Percentiles rank a stretch among this genome's conserved stretches.
Evolutionary conservation across 108 stramenopile genomes (phyloP).

Genomic region (Cyclotella sp.): DNA sequence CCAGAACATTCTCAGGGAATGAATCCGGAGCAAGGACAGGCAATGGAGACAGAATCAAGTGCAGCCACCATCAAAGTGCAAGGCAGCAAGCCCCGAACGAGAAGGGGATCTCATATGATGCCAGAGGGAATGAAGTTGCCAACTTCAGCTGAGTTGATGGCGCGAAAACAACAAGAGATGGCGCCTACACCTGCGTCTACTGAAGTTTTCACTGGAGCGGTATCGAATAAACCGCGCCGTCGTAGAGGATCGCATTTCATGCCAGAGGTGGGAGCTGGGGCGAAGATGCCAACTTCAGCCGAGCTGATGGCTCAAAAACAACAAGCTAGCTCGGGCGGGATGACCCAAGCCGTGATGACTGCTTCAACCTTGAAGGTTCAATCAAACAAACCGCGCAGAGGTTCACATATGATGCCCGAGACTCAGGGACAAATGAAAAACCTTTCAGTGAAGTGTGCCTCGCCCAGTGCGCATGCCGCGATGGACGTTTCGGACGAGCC

Average conservation of each 20-base stretch:
- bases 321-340: background rate
- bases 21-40: too few species aligned
- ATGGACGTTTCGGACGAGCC: background rate
- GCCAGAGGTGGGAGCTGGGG: conserved; percentile 1
- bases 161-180: conserved; percentile 2
- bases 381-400: conserved; percentile 8
- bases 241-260: conserved; percentile 35
- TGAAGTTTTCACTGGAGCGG: background rate
- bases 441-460: conserved; percentile 12
- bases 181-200: background rate
- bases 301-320: conserved; percentile 34
- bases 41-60: conserved; percentile 1
- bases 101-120: conserved; percentile 18
- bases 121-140: conserved; percentile 9
- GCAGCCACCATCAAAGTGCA: conserved; percentile 13
- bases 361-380: conserved; percentile 12
- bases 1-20: too few species aligned
- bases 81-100: conserved; percentile 6
- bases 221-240: conserved; percentile 24
- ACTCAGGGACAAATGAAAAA: conserved; percentile 24
- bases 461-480: background rate
- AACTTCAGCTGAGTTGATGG: conserved; percentile 25
- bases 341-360: background rate
- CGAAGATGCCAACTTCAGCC: conserved; percentile 30
- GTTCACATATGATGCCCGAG: conserved; percentile 19